A percentile compares a stretch with the other conserved stretches of the same genome.
Conservation (phyloP, 352 stramenopile genomes). For the Globisporangium cederbergense region DNA sequence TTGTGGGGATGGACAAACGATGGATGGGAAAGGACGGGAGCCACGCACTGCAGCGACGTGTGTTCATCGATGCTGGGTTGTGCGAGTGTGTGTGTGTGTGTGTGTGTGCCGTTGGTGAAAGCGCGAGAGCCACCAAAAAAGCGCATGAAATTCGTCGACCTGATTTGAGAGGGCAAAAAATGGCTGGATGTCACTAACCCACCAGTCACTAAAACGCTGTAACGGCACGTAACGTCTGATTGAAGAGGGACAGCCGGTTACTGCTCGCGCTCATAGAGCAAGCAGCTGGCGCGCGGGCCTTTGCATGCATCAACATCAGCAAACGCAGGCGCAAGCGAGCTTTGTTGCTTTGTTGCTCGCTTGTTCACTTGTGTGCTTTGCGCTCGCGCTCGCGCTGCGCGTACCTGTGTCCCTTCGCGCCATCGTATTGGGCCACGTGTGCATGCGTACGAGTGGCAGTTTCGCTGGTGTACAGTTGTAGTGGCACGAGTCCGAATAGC, state of each 20-base stretch:
- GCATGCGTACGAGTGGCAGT: too few relatives aligned
- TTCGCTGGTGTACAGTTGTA: too few relatives aligned
- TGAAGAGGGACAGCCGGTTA: conserved; percentile 5
- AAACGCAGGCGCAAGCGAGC: neutral
- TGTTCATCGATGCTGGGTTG: neutral
- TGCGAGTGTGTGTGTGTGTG: neutral
- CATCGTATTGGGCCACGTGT: too few relatives aligned
- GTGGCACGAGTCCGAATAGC: too few relatives aligned
- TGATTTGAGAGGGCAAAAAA: neutral
- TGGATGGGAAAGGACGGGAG: neutral
- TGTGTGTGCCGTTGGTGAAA: neutral
- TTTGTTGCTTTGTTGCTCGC: neutral
- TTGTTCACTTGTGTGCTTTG: neutral
- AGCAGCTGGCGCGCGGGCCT: conserved; percentile 6
- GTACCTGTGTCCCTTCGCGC: too few relatives aligned
- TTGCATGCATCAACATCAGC: conserved; percentile 13
- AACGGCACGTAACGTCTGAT: conserved; percentile 5
- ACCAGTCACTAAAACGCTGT: too few relatives aligned
- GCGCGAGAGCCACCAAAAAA: conserved; percentile 2
- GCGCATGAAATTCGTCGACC: neutral
- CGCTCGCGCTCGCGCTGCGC: too few relatives aligned
- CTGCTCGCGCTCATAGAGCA: neutral
- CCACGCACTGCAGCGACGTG: neutral
- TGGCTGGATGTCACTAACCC: conserved; percentile 11
- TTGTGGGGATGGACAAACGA: neutral